Evolutionary conservation across 805 yeast genomes (phyloP).

Genomic region (Saccharomyces mikatae): DNA sequence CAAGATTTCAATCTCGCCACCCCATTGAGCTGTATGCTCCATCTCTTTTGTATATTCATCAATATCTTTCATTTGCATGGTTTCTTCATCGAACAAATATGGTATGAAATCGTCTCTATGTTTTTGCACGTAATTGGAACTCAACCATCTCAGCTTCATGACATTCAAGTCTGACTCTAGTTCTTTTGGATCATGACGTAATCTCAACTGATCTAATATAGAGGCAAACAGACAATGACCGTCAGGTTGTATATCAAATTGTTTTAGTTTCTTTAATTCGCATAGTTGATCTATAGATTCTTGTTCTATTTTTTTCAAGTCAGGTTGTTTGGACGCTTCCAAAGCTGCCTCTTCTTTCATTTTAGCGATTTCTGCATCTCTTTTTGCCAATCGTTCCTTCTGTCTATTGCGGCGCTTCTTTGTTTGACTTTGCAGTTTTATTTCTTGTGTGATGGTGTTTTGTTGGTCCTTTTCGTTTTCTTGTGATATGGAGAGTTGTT

Average conservation of each 20-base stretch:
- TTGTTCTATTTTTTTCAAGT: slow-evolving; percentile 63
- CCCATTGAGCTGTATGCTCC: slow-evolving; percentile 85
- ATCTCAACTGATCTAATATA: slow-evolving; percentile 62
- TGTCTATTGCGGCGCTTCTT: slow-evolving; percentile 61
- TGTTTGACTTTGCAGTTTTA: slow-evolving; percentile 15
- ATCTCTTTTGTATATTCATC: slow-evolving; percentile 62
- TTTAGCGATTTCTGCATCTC: slow-evolving; percentile 60
- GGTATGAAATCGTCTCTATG: slow-evolving; percentile 71
- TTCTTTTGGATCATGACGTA: slow-evolving; percentile 38
- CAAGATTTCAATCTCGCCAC: slow-evolving; percentile 85
- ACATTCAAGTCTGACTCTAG: slow-evolving; percentile 12
- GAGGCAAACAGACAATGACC: slow-evolving; percentile 92
- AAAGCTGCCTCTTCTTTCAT: slow-evolving; percentile 57
- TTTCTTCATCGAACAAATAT: slow-evolving; percentile 71
- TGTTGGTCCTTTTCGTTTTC: slow-evolving; percentile 24
- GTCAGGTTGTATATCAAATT: slow-evolving; percentile 75
- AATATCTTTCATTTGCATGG: slow-evolving; percentile 55
- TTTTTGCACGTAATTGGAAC: slow-evolving; percentile 57
- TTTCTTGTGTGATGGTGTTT: background rate
- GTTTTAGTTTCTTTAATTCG: slow-evolving; percentile 38
- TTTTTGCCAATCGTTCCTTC: slow-evolving; percentile 69
- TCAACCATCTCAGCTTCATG: slow-evolving; percentile 48
- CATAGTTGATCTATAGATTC: slow-evolving; percentile 55
- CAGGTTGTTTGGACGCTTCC: slow-evolving; percentile 63
- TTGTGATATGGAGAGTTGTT: slow-evolving; percentile 40